Conservation (phyloP, 345 rosid genomes). For the Citropsis articulata region DNA sequence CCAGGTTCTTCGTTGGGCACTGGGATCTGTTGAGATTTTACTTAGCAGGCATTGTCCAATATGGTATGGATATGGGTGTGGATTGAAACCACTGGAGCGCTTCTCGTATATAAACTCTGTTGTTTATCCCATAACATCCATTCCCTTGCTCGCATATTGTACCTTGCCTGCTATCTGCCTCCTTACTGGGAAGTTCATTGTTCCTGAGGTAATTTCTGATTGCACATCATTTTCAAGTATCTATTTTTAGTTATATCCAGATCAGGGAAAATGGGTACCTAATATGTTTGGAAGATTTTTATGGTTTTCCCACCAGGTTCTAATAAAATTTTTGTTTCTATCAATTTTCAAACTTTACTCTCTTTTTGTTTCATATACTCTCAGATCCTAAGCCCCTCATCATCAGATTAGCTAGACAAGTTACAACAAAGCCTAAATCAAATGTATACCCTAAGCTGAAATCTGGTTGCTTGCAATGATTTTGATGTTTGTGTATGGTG, state of each 20-base stretch:
- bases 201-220: slow-evolving; percentile 47
- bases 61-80: slow-evolving; percentile 72
- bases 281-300: not conserved
- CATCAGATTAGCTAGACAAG: not conserved
- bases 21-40: slow-evolving; percentile 71
- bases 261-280: not conserved
- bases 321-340: not conserved
- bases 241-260: not conserved
- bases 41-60: slow-evolving; percentile 71
- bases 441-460: not conserved
- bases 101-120: slow-evolving; percentile 61
- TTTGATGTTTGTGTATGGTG: not conserved
- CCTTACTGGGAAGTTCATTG: slow-evolving; percentile 64
- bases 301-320: not conserved
- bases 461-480: not conserved
- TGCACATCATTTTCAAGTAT: not conserved
- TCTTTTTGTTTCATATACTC: not conserved
- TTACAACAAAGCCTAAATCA: not conserved
- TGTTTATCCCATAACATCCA: slow-evolving; percentile 64
- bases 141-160: slow-evolving; percentile 61
- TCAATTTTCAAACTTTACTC: not conserved
- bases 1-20: slow-evolving; percentile 75
- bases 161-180: slow-evolving; percentile 64
- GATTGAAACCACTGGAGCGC: slow-evolving; percentile 62
- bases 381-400: not conserved